These are phyloP conservation scores for Ricinus communis DNA, from an alignment of 345 rosid genomes.

Conservation along the genomic window DNA sequence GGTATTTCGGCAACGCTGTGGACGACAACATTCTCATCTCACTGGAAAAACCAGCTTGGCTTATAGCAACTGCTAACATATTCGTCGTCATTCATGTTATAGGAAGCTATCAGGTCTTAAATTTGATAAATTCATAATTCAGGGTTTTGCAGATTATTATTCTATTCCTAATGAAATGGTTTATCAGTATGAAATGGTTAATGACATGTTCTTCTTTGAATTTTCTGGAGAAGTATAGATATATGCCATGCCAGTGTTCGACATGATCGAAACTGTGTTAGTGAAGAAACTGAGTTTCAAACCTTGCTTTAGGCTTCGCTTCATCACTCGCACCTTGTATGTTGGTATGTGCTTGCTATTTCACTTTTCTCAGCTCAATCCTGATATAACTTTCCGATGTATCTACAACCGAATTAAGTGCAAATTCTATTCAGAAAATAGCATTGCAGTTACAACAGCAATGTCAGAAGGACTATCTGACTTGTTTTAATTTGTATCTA, in stretches of 20 bases:
- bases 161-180: too few relatives aligned
- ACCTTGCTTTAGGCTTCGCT: slow-evolving; percentile 56
- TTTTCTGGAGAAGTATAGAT: slow-evolving; percentile 28
- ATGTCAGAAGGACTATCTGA: too few relatives aligned
- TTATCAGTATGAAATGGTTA: neutral
- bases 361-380: neutral
- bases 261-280: slow-evolving; percentile 71
- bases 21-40: slow-evolving; percentile 71
- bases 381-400: neutral
- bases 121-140: too few relatives aligned
- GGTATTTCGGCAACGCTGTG: slow-evolving; percentile 51
- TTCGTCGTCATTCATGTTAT: slow-evolving; percentile 81
- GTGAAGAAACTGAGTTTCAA: slow-evolving; percentile 50
- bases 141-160: too few relatives aligned
- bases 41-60: slow-evolving; percentile 63
- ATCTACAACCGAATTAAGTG: too few relatives aligned
- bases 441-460: too few relatives aligned
- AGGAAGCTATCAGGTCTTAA: slow-evolving; percentile 82
- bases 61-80: slow-evolving; percentile 65
- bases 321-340: slow-evolving; percentile 55
- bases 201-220: neutral
- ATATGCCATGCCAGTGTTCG: slow-evolving; percentile 81
- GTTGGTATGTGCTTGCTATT: slow-evolving; percentile 52
- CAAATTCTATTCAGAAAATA: too few relatives aligned
- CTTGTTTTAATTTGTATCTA: too few relatives aligned